These are phyloP conservation scores for Sapria himalayana DNA, from an alignment of 345 rosid genomes.

Conservation along the genomic window DNA sequence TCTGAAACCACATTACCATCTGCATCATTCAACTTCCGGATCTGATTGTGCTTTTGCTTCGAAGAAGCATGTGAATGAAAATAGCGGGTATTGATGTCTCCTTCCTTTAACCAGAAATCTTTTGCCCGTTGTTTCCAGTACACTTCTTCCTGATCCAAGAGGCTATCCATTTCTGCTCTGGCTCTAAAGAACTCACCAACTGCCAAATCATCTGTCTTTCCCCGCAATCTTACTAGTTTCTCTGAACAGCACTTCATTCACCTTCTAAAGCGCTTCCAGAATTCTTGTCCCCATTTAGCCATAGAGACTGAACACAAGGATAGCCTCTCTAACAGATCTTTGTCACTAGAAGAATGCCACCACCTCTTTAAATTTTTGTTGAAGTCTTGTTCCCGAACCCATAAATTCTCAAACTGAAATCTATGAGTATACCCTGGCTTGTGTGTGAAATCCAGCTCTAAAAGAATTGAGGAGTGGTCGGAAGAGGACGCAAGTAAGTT, in stretches of 20 bases:
- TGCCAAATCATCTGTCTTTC: background rate
- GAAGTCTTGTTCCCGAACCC: background rate
- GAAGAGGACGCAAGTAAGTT: background rate
- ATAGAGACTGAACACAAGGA: background rate
- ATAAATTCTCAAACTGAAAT: background rate
- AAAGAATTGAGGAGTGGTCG: background rate
- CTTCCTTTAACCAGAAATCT: background rate
- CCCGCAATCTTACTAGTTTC: background rate
- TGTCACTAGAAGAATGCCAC: background rate
- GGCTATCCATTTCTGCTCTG: background rate
- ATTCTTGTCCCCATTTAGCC: background rate
- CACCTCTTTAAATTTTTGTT: background rate
- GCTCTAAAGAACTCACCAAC: background rate
- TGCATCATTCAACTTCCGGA: background rate
- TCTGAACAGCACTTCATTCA: background rate
- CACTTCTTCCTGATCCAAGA: background rate
- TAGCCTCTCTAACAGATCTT: background rate
- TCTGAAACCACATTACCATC: background rate
- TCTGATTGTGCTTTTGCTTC: background rate
- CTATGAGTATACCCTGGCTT: background rate
- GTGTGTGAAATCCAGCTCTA: background rate
- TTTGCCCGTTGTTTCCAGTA: background rate
- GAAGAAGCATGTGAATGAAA: background rate
- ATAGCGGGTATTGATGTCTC: background rate
- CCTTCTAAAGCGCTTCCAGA: background rate